A percentile compares a stretch with the other conserved stretches of the same genome.
phyloP scores from a whole-genome alignment of 768 basidiomycete genomes.

The Paxillus involutus region DNA sequence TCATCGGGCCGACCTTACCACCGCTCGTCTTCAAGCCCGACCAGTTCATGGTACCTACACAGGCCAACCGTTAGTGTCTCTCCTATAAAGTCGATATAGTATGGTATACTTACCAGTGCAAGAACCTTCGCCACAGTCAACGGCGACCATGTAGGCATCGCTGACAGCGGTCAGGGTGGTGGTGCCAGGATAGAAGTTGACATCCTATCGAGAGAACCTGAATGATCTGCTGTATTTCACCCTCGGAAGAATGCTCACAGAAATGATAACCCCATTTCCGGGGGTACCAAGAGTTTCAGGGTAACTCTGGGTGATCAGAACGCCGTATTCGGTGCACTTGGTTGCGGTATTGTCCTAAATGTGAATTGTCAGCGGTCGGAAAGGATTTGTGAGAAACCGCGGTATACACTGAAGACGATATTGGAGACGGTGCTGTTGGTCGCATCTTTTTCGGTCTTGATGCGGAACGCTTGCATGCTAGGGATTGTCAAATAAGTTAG shows the following conservation, averaged over 20 bases:
- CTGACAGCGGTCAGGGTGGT: constrained; percentile 44
- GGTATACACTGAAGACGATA: constrained; percentile 47
- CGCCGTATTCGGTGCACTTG: constrained; percentile 48
- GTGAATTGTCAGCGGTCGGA: background rate
- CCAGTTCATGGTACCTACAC: constrained; percentile 53
- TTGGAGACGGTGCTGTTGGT: constrained; percentile 47
- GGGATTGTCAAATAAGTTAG: background rate
- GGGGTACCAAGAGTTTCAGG: constrained; percentile 51
- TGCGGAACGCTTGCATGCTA: constrained; percentile 57
- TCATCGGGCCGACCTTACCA: constrained; percentile 37
- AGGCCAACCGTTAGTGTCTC: background rate
- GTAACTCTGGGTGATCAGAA: constrained; percentile 66
- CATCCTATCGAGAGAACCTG: constrained; percentile 32
- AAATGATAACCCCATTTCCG: constrained; percentile 56
- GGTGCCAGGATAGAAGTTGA: constrained; percentile 45
- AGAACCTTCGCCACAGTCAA: constrained; percentile 54
- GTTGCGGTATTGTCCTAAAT: constrained; percentile 53
- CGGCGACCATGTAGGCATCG: constrained; percentile 45
- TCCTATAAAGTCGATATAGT: background rate
- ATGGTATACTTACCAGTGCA: constrained; percentile 43
- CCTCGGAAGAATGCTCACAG: constrained; percentile 37
- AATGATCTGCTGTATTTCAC: background rate
- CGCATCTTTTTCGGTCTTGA: constrained; percentile 53
- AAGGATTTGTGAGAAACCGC: background rate
- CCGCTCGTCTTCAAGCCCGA: constrained; percentile 43